Conservation (phyloP, 805 yeast genomes). For the Saccharomycopsis sp. region DNA sequence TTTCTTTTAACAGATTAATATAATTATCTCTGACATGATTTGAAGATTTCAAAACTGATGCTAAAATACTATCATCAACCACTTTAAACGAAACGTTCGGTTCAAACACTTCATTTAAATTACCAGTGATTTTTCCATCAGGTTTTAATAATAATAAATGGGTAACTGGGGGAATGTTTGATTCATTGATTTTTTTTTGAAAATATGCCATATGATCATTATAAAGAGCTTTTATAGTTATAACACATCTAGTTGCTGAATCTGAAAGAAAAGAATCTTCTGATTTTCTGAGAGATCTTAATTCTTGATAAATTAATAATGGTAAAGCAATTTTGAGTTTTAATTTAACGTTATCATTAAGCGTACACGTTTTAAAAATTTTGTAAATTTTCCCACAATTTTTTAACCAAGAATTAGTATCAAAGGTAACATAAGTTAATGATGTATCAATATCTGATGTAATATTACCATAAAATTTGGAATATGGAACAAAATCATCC, state of each 20-base stretch:
- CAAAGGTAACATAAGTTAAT: conserved; percentile 51
- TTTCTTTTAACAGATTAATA: conserved; percentile 3
- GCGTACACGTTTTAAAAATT: conserved; percentile 48
- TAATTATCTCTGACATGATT: conserved; percentile 9
- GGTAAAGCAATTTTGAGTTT: conserved; percentile 28
- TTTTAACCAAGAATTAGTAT: conserved; percentile 72
- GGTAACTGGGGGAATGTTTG: conserved; percentile 1
- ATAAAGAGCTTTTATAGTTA: conserved; percentile 58
- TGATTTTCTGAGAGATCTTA: conserved; percentile 59
- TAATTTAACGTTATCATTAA: conserved; percentile 24
- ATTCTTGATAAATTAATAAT: conserved; percentile 67
- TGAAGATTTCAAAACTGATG: conserved; percentile 11
- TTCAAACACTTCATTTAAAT: conserved; percentile 8
- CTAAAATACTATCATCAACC: conserved; percentile 15
- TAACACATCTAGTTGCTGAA: conserved; percentile 73
- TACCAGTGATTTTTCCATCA: conserved; percentile 11
- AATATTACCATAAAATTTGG: conserved; percentile 34
- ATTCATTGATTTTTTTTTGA: conserved; percentile 4
- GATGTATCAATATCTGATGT: conserved; percentile 49
- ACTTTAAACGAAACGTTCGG: conserved; percentile 11
- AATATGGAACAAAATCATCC: conserved; percentile 6
- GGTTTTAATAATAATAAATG: conserved; percentile 13
- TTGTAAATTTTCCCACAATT: conserved; percentile 71
- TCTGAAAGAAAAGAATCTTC: conserved; percentile 66
- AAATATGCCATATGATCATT: conserved; percentile 26